Conservation (phyloP, 1,139 yeast species). For the Candida sp. region DNA sequence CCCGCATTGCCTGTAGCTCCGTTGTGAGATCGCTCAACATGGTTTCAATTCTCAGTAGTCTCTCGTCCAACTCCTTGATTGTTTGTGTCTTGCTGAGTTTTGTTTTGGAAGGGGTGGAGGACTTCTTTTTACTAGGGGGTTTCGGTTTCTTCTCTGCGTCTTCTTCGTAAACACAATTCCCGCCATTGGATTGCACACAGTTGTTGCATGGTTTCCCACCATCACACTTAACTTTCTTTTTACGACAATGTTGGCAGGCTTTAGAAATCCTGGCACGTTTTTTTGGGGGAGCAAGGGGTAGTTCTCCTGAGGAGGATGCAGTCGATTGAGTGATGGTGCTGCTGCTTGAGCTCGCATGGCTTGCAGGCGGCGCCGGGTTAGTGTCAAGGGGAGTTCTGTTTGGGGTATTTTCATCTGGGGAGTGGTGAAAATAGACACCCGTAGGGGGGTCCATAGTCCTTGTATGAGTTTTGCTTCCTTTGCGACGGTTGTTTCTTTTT, state of each 20-base stretch:
- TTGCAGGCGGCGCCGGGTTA: too few species aligned
- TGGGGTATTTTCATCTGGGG: neutral
- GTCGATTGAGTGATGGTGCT: conserved; percentile 4
- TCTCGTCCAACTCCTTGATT: conserved; percentile 9
- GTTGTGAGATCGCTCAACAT: conserved; percentile 10
- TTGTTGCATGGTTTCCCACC: conserved; percentile 48
- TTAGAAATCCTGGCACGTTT: conserved; percentile 37
- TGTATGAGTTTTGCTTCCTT: neutral
- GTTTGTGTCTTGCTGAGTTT: conserved; percentile 7
- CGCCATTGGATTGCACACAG: conserved; percentile 33
- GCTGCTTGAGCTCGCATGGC: neutral
- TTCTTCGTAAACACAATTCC: conserved; percentile 30
- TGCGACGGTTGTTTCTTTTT: neutral
- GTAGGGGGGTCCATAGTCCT: conserved; percentile 1
- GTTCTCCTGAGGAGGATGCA: neutral
- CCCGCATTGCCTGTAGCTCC: conserved; percentile 10
- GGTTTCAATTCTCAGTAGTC: conserved; percentile 10
- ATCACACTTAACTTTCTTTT: conserved; percentile 53
- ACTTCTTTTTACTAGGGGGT: conserved; percentile 5
- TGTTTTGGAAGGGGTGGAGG: conserved; percentile 9
- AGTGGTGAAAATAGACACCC: conserved; percentile 1
- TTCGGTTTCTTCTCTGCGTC: conserved; percentile 19
- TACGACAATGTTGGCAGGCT: conserved; percentile 58
- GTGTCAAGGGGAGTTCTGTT: neutral
- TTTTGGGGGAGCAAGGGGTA: neutral